phyloP scores from a whole-genome alignment of 345 rosid genomes.

The Populus davidiana region DNA sequence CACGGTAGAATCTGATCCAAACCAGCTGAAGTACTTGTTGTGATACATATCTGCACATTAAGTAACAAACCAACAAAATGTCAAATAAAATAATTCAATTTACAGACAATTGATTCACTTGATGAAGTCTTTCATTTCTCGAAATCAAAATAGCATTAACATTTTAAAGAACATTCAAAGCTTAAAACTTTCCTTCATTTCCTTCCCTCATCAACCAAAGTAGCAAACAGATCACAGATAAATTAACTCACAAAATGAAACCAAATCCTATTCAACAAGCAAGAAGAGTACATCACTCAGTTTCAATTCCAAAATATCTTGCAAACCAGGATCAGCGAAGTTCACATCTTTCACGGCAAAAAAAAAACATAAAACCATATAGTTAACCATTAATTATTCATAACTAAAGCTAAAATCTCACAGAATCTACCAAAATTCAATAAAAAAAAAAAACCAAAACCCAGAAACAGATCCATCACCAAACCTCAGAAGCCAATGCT shows the following conservation, averaged over 20 bases:
- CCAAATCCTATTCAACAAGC: neutral
- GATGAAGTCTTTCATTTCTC: neutral
- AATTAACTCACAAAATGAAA: neutral
- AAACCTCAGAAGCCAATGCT: neutral
- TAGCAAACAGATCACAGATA: neutral
- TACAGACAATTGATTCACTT: neutral
- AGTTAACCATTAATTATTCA: neutral
- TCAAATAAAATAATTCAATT: neutral
- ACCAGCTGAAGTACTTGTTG: conserved; percentile 87
- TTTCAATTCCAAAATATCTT: neutral
- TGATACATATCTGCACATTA: conserved; percentile 61
- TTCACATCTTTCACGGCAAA: neutral
- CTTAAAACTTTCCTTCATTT: neutral
- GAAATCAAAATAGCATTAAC: neutral
- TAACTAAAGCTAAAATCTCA: neutral
- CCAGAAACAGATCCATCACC: conserved; percentile 9
- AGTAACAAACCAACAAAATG: neutral
- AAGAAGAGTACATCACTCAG: neutral
- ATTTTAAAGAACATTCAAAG: neutral
- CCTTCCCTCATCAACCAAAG: neutral
- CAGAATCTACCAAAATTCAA: neutral
- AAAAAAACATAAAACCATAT: neutral
- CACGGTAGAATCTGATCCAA: conserved; percentile 81
- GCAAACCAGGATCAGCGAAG: neutral
- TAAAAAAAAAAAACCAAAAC: conserved; percentile 1